Evolutionary conservation across 352 stramenopile species (phyloP).

Genomic region (Pelagophyceae sp.): DNA sequence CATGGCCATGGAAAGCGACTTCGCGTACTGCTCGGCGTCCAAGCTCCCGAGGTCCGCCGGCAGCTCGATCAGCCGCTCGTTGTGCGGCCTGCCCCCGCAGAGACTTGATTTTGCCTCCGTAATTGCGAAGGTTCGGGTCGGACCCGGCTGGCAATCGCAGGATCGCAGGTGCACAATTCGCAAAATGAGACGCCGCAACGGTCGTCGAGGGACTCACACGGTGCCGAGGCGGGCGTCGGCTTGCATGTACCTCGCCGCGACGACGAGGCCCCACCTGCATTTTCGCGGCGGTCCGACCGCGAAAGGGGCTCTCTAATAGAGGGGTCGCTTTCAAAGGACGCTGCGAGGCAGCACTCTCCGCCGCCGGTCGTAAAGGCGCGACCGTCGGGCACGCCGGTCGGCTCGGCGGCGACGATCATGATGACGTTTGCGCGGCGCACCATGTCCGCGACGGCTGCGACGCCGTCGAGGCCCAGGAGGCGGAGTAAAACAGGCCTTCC

Average conservation of each 20-base stretch:
- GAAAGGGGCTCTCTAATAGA: too few relatives aligned
- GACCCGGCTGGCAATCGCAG: too few relatives aligned
- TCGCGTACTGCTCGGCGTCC: constrained; percentile 21
- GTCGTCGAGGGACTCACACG: constrained; percentile 16
- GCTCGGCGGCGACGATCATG: not conserved
- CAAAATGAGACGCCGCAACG: too few relatives aligned
- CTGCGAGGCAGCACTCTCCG: too few relatives aligned
- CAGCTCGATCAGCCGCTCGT: constrained; percentile 19
- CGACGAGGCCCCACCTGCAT: not conserved
- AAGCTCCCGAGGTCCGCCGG: constrained; percentile 5
- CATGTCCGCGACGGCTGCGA: not conserved
- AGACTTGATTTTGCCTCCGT: too few relatives aligned
- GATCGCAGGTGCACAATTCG: too few relatives aligned
- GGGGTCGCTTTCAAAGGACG: too few relatives aligned
- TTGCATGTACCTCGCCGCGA: constrained; percentile 7
- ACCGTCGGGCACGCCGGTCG: not conserved
- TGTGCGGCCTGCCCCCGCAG: too few relatives aligned
- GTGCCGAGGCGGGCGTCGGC: constrained; percentile 8
- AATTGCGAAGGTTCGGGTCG: too few relatives aligned
- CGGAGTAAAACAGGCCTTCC: not conserved
- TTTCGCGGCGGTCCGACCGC: too few relatives aligned
- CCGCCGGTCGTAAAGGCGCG: not conserved
- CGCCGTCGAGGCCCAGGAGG: not conserved
- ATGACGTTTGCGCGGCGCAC: not conserved
- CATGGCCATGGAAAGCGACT: constrained; percentile 27